phyloP scores from a whole-genome alignment of 2,329 filamentous ascomycete genomes.

The Botrytis hyacinthi region DNA sequence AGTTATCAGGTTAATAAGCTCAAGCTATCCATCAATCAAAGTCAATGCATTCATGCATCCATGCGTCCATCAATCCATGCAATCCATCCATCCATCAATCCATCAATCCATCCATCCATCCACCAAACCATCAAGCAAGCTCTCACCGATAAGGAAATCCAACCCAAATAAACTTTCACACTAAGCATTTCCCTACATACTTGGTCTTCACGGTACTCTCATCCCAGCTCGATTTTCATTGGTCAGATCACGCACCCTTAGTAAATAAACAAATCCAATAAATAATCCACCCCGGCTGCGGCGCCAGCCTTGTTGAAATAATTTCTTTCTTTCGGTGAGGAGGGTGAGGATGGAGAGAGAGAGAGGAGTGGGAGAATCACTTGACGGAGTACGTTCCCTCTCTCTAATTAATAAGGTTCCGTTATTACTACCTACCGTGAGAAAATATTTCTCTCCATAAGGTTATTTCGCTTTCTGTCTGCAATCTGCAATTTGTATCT shows the following conservation, averaged over 20 bases:
- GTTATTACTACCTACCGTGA: not conserved
- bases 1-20: not conserved
- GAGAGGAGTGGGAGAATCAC: not conserved
- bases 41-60: no score
- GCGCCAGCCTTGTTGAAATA: constrained; percentile 14
- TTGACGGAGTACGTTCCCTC: not conserved
- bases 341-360: not conserved
- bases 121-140: not conserved
- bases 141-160: constrained; percentile 12
- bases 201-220: not conserved
- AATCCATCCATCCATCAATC: not conserved
- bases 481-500: not conserved
- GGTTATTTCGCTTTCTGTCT: not conserved
- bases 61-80: not conserved
- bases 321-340: not conserved
- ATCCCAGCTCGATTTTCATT: not conserved
- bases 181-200: not conserved
- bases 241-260: not conserved
- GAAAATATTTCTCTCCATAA: not conserved
- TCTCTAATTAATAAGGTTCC: not conserved
- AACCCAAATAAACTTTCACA: not conserved
- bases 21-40: not conserved
- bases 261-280: not conserved
- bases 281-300: not conserved
- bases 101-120: not conserved